Evolutionary conservation across 768 basidiomycete genomes (phyloP).

Genomic region (Leucocoprinus leucothites): DNA sequence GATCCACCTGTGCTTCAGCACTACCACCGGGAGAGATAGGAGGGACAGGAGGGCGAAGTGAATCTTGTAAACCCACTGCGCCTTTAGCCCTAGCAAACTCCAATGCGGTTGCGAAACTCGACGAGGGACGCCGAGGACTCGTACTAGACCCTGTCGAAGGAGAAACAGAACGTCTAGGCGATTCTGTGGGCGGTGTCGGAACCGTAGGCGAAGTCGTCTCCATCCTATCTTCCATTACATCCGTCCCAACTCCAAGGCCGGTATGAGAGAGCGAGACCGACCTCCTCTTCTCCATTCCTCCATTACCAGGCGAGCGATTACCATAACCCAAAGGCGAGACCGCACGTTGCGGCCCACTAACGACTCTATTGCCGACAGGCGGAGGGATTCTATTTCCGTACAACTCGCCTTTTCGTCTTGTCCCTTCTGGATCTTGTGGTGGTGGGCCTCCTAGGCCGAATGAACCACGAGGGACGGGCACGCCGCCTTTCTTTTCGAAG

Average conservation of each 20-base stretch:
- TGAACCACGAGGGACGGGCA: slow-evolving; percentile 72
- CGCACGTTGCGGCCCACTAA: slow-evolving; percentile 21
- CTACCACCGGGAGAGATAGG: too few species aligned
- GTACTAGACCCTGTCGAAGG: too few species aligned
- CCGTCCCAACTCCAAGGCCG: slow-evolving; percentile 15
- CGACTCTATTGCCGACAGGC: slow-evolving; percentile 28
- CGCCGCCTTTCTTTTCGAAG: slow-evolving; percentile 76
- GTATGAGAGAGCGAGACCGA: slow-evolving; percentile 31
- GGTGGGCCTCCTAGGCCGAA: slow-evolving; percentile 69
- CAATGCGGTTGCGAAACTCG: neutral
- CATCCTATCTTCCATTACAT: slow-evolving; percentile 15
- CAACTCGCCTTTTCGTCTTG: slow-evolving; percentile 58
- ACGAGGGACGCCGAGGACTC: neutral
- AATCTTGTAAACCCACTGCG: neutral
- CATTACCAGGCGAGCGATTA: slow-evolving; percentile 1
- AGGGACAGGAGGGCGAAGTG: neutral
- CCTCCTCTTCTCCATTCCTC: slow-evolving; percentile 20
- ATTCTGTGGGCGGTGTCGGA: slow-evolving; percentile 22
- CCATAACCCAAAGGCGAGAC: slow-evolving; percentile 13
- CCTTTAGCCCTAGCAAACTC: neutral
- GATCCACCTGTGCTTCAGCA: too few species aligned
- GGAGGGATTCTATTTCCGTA: slow-evolving; percentile 73
- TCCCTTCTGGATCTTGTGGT: slow-evolving; percentile 37
- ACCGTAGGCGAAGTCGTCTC: too few species aligned
- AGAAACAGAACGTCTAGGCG: slow-evolving; percentile 28